A percentile compares a stretch with the other conserved stretches of the same genome.
Evolutionary conservation across 2,329 filamentous ascomycete genomes (phyloP).

Genomic region (Didymella keratinophila): DNA sequence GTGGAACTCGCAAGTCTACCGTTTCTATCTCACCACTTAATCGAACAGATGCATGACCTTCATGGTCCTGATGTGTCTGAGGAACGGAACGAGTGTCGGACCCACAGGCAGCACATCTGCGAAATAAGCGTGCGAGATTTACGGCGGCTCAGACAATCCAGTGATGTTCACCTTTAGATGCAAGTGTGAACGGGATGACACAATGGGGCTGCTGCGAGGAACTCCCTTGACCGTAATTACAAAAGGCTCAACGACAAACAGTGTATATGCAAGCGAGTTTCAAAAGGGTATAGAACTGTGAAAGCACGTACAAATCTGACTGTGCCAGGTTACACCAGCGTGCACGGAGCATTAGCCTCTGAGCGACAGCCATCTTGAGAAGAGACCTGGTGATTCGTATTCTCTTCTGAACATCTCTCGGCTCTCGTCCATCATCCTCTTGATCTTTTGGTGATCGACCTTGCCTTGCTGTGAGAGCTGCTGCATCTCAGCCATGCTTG

Average conservation of each 20-base stretch:
- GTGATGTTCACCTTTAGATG: background rate
- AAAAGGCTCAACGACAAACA: background rate
- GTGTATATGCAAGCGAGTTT: background rate
- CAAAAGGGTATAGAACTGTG: slow-evolving; percentile 18
- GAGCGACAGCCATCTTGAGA: slow-evolving; percentile 14
- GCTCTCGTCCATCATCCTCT: slow-evolving; percentile 27
- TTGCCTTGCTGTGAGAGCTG: slow-evolving; percentile 44
- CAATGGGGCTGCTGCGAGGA: background rate
- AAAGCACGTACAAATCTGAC: background rate
- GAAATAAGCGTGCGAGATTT: background rate
- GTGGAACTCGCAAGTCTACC: background rate
- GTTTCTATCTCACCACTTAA: background rate
- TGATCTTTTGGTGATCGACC: slow-evolving; percentile 38
- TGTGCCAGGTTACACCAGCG: background rate
- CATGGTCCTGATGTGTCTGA: background rate
- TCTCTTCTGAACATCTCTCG: slow-evolving; percentile 31
- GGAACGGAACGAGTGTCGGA: background rate
- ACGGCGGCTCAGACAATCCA: background rate
- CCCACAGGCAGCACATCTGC: background rate
- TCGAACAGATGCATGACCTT: background rate
- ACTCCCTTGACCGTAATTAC: background rate
- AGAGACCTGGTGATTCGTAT: slow-evolving; percentile 13
- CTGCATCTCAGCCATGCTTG: slow-evolving; percentile 46
- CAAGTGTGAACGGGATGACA: background rate
- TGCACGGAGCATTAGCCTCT: background rate